These are phyloP conservation scores for Cornus suecica DNA, from an alignment of 148 eudicot species.

Conservation along the genomic window DNA sequence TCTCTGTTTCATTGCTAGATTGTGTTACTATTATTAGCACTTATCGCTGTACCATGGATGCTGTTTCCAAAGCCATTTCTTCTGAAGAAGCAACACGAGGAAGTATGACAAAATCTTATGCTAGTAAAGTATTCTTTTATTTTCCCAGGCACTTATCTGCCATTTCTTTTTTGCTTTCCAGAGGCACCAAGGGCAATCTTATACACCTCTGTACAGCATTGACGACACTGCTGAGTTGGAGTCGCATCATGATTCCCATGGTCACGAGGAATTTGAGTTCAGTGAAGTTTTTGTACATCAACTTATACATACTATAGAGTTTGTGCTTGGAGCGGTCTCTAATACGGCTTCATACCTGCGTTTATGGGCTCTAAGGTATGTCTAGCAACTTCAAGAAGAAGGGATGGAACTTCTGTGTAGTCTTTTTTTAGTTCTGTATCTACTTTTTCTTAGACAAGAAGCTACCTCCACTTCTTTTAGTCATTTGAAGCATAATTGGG, in stretches of 20 bases:
- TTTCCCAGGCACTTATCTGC: not conserved
- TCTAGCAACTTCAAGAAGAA: not conserved
- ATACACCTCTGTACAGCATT: constrained; percentile 40
- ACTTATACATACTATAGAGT: constrained; percentile 85
- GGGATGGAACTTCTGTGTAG: not conserved
- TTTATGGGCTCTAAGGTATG: constrained; percentile 88
- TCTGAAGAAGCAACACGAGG: constrained; percentile 76
- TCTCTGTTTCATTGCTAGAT: constrained; percentile 34
- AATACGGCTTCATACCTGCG: constrained; percentile 91
- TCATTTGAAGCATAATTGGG: not conserved
- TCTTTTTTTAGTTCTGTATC: not conserved
- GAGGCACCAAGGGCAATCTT: constrained; percentile 68
- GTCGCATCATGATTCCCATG: constrained; percentile 45
- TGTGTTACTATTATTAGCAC: constrained; percentile 55
- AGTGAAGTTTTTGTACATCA: constrained; percentile 81
- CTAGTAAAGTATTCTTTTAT: not conserved
- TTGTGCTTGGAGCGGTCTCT: constrained; percentile 86
- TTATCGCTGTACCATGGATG: constrained; percentile 92
- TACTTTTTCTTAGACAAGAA: not conserved
- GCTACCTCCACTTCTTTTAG: not conserved
- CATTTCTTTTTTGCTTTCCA: constrained; percentile 13
- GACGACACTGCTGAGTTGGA: constrained; percentile 57
- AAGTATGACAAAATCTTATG: constrained; percentile 38
- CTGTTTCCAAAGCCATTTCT: constrained; percentile 85
- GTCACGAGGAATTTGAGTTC: constrained; percentile 68